Percentiles rank a stretch among this genome's conserved stretches.
Evolutionary conservation across 108 stramenopile genomes (phyloP).

Genomic region (Cyclotella distinguenda): DNA sequence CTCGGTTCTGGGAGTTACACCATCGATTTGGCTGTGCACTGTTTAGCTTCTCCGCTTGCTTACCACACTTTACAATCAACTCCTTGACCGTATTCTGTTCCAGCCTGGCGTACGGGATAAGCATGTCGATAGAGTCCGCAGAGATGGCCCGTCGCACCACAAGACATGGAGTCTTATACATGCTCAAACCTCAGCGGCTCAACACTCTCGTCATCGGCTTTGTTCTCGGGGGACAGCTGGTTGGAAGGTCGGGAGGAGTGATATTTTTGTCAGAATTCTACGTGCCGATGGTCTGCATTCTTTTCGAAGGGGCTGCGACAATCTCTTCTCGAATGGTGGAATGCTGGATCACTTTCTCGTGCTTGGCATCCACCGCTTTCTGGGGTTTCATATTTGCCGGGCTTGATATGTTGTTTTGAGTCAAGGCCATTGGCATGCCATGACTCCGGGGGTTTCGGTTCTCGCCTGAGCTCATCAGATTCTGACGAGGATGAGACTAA

Average conservation of each 20-base stretch:
- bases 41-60: conserved; percentile 46
- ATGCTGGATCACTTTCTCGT: conserved; percentile 63
- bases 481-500: no score
- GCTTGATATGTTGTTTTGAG: conserved; percentile 22
- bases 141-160: conserved; percentile 45
- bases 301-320: conserved; percentile 63
- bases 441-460: neutral
- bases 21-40: conserved; percentile 36
- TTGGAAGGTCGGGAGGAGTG: conserved; percentile 67
- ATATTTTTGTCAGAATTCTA: conserved; percentile 69
- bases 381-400: conserved; percentile 63
- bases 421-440: neutral
- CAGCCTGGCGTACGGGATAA: conserved; percentile 38
- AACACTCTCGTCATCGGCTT: conserved; percentile 39
- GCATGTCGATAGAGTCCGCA: conserved; percentile 60
- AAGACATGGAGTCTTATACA: conserved; percentile 18
- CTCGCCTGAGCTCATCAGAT: no score
- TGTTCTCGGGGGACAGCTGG: conserved; percentile 63
- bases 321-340: conserved; percentile 56
- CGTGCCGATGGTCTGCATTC: conserved; percentile 55
- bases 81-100: conserved; percentile 55
- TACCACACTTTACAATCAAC: conserved; percentile 68
- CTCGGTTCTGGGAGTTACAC: conserved; percentile 33
- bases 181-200: conserved; percentile 44
- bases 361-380: conserved; percentile 53